Evolutionary conservation across 2,329 filamentous ascomycete species (phyloP).

Genomic region (Ramichloridium luteum): DNA sequence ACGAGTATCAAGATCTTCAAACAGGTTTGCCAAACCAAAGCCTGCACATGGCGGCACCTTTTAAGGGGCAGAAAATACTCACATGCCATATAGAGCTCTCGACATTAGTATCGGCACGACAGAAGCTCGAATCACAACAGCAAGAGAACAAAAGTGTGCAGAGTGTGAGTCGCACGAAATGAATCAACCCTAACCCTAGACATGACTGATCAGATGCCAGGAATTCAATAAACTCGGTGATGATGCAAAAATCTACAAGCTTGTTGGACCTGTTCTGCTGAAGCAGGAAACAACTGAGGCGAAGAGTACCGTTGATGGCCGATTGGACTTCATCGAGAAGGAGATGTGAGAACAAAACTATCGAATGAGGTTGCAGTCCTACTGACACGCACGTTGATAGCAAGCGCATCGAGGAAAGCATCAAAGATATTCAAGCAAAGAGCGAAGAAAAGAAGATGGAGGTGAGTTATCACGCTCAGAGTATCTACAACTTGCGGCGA

Average conservation of each 20-base stretch:
- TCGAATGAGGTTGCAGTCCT: neutral
- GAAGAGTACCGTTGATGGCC: conserved; percentile 76
- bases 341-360: too few species aligned
- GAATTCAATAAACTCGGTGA: conserved; percentile 73
- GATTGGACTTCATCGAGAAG: conserved; percentile 82
- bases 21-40: conserved; percentile 45
- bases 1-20: conserved; percentile 79
- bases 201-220: conserved; percentile 29
- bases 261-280: conserved; percentile 79
- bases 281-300: conserved; percentile 93
- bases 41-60: too few species aligned
- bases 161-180: conserved; percentile 46
- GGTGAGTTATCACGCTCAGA: too few species aligned
- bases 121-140: conserved; percentile 86
- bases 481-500: too few species aligned
- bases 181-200: conserved; percentile 5
- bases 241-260: conserved; percentile 87
- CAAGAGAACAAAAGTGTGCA: conserved; percentile 86
- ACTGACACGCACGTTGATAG: conserved; percentile 34
- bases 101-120: conserved; percentile 60
- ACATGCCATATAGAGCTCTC: conserved; percentile 56
- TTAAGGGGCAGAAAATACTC: too few species aligned
- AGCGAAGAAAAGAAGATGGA: conserved; percentile 54
- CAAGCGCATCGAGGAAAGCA: conserved; percentile 54
- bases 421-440: conserved; percentile 50